Base-by-base conservation (phyloP, 768 basidiomycete genomes). In the Leccinum obscurum region DNA sequence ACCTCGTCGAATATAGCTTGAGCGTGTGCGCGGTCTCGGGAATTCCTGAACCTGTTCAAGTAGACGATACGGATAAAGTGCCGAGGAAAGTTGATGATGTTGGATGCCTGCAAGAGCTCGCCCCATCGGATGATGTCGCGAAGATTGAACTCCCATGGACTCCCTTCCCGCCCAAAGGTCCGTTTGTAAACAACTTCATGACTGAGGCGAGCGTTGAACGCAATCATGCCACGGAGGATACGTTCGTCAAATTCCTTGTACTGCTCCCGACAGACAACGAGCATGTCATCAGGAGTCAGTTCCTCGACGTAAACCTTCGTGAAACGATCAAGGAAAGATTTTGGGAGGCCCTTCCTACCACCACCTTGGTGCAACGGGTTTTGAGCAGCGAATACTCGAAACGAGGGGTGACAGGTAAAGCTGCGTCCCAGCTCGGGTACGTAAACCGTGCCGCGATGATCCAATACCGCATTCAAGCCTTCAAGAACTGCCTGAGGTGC, bases 61-160 rank as follows among this genome's bases (percentile, higher is more conserved):
- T 98, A 98, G 48, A 95, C 77, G 41, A 83, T 83, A 6, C 83
- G 81, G 13, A 95, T 78, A 67, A 86, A 84, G 35, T 87, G 82
- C 20, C 77, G 76, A 4, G 93, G 89, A 69, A 87, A 81, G 30
- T 70, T 64, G 50, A 67, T 60, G 44, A 69, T 62, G 50, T 59
- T 53, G 41, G 77, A 65, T 28, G 72, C 57, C 56, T 72, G 71
- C 35, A 86, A 68, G 41, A 89, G 82, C 0, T 80, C 79, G 35
- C 89, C 85, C 95, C 97, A 97, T 50, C 97, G 85, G 59, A 93
- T 84, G 58, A 98, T 81, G 74, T 99, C 96, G 14, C 96, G 90
- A 32, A 99, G 80, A 71, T 99, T 99, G 79, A 98, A 97, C 70
- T 99, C 96, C 96, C 96, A 99, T 5, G 96, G 97, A 57, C 85